Conservation (phyloP, 192 early-diverging fungal genomes). For the Rhizophagus prolifer region DNA sequence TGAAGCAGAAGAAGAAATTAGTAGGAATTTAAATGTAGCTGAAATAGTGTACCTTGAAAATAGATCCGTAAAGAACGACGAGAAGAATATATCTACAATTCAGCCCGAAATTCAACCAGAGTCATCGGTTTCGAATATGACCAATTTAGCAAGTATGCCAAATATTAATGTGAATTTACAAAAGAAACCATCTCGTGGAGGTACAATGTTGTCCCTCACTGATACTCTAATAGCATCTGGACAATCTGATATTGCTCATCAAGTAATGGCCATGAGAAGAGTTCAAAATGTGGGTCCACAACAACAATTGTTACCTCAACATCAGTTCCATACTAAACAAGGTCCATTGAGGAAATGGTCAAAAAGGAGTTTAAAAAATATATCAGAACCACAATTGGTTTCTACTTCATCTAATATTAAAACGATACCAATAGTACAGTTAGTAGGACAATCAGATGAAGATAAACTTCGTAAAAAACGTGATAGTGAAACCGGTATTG, state of each 20-base stretch:
- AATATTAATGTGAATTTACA: not conserved
- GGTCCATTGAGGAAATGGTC: not conserved
- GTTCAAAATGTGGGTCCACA: not conserved
- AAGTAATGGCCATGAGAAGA: constrained; percentile 27
- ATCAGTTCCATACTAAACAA: not conserved
- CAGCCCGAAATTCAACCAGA: no score
- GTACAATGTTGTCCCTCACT: not conserved
- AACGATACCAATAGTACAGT: constrained; percentile 20
- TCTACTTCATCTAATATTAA: constrained; percentile 25
- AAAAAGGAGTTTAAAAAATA: constrained; percentile 17
- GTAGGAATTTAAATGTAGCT: no score
- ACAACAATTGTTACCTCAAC: not conserved
- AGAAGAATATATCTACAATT: no score
- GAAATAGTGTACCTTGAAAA: no score
- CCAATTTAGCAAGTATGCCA: not conserved
- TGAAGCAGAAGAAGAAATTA: not conserved
- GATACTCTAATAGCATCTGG: constrained; percentile 27
- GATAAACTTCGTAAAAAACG: constrained; percentile 1
- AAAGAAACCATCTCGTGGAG: not conserved
- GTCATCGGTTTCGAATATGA: not conserved
- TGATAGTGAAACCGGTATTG: constrained; percentile 15
- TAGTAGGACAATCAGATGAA: not conserved
- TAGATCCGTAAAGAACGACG: no score
- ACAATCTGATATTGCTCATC: constrained; percentile 27
- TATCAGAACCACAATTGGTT: constrained; percentile 27